phyloP scores from a whole-genome alignment of 306 rosid genomes.

The Vigna trinervia region DNA sequence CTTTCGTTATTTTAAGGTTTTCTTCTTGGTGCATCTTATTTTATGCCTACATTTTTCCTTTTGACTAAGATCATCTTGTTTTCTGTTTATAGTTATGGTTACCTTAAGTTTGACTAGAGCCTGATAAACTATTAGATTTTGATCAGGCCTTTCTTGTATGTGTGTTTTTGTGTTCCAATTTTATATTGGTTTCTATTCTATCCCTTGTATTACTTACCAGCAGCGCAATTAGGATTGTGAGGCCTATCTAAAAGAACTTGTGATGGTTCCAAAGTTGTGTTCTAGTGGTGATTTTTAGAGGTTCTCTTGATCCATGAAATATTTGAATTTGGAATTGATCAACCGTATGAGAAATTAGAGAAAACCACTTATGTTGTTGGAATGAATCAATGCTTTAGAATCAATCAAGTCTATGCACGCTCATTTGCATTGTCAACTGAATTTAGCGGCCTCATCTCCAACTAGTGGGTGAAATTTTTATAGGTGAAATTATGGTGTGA shows the following conservation, averaged over 20 bases:
- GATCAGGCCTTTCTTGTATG: neutral
- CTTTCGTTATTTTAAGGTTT: conserved; percentile 75
- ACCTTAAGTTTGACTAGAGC: conserved; percentile 6
- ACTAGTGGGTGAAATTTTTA: conserved; percentile 28
- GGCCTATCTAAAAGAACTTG: conserved; percentile 3
- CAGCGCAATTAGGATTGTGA: conserved; percentile 2
- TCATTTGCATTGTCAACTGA: conserved; percentile 14
- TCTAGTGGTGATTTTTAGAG: neutral
- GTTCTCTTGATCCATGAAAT: conserved; percentile 2
- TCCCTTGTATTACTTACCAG: neutral
- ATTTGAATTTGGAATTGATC: conserved; percentile 29
- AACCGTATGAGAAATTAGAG: conserved; percentile 22
- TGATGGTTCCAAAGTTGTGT: neutral
- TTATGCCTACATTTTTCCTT: conserved; percentile 13
- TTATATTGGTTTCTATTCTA: neutral
- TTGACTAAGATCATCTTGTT: neutral
- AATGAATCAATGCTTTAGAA: conserved; percentile 7
- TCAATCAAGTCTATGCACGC: neutral
- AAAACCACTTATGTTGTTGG: conserved; percentile 4
- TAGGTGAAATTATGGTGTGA: conserved; percentile 95
- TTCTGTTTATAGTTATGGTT: conserved; percentile 27
- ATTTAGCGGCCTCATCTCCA: conserved; percentile 2
- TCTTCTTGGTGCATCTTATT: neutral
- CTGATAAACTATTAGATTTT: conserved; percentile 3
- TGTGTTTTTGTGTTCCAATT: conserved; percentile 4